These are phyloP conservation scores for Cenchrus purpureus DNA, from an alignment of 176 grass and related monocot genomes.

Conservation along the genomic window DNA sequence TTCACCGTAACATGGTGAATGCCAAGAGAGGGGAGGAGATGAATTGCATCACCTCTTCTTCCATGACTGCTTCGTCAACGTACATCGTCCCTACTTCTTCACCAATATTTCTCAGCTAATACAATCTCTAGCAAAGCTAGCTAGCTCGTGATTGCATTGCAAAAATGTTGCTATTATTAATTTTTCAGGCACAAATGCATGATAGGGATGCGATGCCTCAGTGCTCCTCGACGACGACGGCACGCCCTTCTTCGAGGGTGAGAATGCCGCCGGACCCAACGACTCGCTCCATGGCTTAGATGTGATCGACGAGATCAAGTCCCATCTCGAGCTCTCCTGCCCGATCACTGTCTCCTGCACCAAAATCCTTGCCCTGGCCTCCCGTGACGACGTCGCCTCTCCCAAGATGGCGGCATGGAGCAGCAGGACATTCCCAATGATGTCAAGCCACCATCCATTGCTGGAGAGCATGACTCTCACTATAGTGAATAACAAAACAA, in stretches of 20 bases:
- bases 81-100: not conserved
- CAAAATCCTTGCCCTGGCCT: constrained; percentile 71
- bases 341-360: constrained; percentile 64
- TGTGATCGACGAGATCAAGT: constrained; percentile 69
- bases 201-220: constrained; percentile 73
- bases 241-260: constrained; percentile 16
- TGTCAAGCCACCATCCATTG: too few species aligned
- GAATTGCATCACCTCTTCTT: constrained; percentile 72
- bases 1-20: too few species aligned
- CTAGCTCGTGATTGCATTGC: too few species aligned
- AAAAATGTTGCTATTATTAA: too few species aligned
- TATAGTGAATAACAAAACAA: too few species aligned
- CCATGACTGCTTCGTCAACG: constrained; percentile 78
- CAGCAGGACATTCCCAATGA: not conserved
- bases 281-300: constrained; percentile 47
- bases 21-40: too few species aligned
- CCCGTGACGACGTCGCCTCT: constrained; percentile 64
- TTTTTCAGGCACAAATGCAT: too few species aligned
- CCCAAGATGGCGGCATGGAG: constrained; percentile 53
- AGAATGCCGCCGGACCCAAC: constrained; percentile 56
- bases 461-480: too few species aligned
- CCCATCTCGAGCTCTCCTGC: constrained; percentile 48
- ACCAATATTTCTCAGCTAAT: too few species aligned
- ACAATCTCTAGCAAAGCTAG: too few species aligned
- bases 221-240: constrained; percentile 34